Base-by-base conservation (phyloP, 768 basidiomycete species). In the Trametes maxima region DNA sequence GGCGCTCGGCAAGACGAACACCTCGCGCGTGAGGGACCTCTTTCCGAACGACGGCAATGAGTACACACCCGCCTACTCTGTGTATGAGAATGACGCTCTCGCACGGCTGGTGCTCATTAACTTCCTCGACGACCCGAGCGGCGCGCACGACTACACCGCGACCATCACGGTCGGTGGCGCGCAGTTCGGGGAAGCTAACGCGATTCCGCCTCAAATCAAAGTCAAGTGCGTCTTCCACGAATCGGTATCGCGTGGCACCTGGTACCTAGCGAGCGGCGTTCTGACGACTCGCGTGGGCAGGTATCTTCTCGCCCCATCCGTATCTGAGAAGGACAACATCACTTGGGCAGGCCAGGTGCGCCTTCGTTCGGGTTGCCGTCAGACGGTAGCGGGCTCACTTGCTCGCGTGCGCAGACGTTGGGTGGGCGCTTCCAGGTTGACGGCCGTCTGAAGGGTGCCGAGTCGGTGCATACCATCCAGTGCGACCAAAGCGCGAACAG, bases 271-370 rank as follows among this genome's bases (percentile, higher is more conserved):
- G 28, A 8, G 50, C 22, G 53, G 36, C 37, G 43, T 40, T 21
- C 19, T 33, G 28, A 36, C 17, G 11, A 24, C 37, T 35, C 5
- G 21, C 35, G 5, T 21, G 1, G 8, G 16, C 45, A 73, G 74
- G 65, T 79, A 74, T 52, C 66, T 77, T 21, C 54, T 52, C 1
- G 79, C 81, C 7, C 67, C 75, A 2, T 72, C 73, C 6, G 77
- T 80, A 0, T 66, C 76, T 0, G 77, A 79, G 65, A 78, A 82
- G 64, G 70, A 69, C 57, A 76, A 80, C 63, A 79, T 82, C 66
- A 79, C 77, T 5, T 83, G 81, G 81, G 81, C 79, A 0, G 77
- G 77, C 13, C 82, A 82, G 72, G 79, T 79, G 46, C n/a, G 35
- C 11, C 21, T 36, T 21, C 19, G 22, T 14, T 21, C 28, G 33